A percentile compares a stretch with the other conserved stretches of the same genome.
phyloP scores from a whole-genome alignment of 108 stramenopile species.

The Fragilariopsis cylindrus region DNA sequence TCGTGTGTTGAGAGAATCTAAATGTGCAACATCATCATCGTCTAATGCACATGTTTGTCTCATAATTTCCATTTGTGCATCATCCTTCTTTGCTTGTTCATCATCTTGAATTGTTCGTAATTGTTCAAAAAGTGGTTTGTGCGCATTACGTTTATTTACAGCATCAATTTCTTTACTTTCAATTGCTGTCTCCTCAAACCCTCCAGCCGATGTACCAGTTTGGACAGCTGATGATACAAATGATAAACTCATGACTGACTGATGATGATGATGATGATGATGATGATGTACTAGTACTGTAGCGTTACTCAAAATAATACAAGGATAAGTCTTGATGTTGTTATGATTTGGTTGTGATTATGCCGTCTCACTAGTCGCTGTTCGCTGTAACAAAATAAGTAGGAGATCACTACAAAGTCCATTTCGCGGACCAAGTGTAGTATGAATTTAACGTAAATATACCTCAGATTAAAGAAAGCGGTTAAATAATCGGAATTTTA shows the following conservation, averaged over 20 bases:
- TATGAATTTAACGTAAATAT: no score
- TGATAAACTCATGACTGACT: constrained; percentile 71
- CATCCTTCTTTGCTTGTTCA: constrained; percentile 66
- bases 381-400: no score
- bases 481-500: no score
- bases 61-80: constrained; percentile 64
- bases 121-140: constrained; percentile 87
- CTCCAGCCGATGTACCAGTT: constrained; percentile 73
- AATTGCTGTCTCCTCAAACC: constrained; percentile 74
- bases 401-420: no score
- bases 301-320: no score
- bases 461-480: no score
- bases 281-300: no score
- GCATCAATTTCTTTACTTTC: constrained; percentile 45
- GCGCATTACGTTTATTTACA: constrained; percentile 40
- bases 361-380: no score
- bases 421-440: no score
- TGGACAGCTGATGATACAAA: constrained; percentile 87
- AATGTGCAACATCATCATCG: constrained; percentile 83
- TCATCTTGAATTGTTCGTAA: constrained; percentile 77
- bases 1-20: constrained; percentile 63
- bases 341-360: no score
- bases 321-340: no score
- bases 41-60: constrained; percentile 69
- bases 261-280: neutral